phyloP scores from a whole-genome alignment of 371 early-diverging fungal genomes.

The Capillidium heterosporum region DNA sequence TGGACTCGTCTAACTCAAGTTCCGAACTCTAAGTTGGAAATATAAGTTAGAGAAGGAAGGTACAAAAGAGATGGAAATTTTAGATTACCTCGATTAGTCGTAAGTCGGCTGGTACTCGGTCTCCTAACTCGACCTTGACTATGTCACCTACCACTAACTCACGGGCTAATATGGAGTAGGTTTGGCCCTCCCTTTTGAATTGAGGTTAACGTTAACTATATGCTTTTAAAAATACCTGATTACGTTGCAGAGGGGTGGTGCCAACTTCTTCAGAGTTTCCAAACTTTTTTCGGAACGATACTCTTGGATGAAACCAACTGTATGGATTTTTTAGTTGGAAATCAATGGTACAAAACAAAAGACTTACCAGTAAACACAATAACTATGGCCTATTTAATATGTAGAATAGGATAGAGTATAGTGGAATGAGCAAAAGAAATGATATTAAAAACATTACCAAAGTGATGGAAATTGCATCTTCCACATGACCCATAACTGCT shows the following conservation, averaged over 20 bases:
- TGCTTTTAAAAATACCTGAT: slow-evolving; percentile 25
- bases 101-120: slow-evolving; percentile 76
- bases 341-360: background rate
- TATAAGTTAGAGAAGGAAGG: background rate
- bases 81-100: slow-evolving; percentile 35
- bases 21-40: slow-evolving; percentile 32
- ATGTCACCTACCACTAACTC: slow-evolving; percentile 76
- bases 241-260: slow-evolving; percentile 67
- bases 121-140: slow-evolving; percentile 61
- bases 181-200: slow-evolving; percentile 30
- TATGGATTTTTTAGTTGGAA: background rate
- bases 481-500: slow-evolving; percentile 65
- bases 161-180: slow-evolving; percentile 33
- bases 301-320: slow-evolving; percentile 83
- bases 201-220: background rate
- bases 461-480: slow-evolving; percentile 87
- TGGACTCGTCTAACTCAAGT: slow-evolving; percentile 71
- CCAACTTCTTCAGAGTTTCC: slow-evolving; percentile 71
- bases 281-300: slow-evolving; percentile 71
- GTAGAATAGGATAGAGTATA: background rate
- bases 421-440: slow-evolving; percentile 1
- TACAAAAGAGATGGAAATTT: background rate
- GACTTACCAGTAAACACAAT: slow-evolving; percentile 66
- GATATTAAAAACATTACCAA: slow-evolving; percentile 31
- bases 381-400: slow-evolving; percentile 40